phyloP scores from a whole-genome alignment of 2,329 filamentous ascomycete genomes.

The Sporothrix phasma region DNA sequence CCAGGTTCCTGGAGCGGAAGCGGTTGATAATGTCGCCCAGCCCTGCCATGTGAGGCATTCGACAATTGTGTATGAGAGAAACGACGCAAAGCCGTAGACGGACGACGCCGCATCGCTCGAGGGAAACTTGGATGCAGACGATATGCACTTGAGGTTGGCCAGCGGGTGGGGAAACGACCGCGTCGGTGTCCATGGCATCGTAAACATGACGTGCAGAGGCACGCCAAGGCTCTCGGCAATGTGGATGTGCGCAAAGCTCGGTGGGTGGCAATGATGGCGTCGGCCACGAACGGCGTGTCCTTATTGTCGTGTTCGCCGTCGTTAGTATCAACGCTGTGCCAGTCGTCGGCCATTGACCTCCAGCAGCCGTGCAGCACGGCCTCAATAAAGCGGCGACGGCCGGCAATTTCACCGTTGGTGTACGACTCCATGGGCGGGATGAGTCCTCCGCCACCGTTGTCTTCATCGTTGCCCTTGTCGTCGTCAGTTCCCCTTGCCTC shows the following conservation, averaged over 20 bases:
- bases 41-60: conserved; percentile 89
- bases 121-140: not conserved
- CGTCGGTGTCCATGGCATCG: conserved; percentile 43
- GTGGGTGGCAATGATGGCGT: conserved; percentile 54
- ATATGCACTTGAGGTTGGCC: conserved; percentile 49
- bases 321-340: not conserved
- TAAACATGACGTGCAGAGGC: conserved; percentile 67
- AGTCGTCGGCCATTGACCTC: conserved; percentile 43
- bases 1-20: conserved; percentile 39
- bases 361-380: conserved; percentile 78
- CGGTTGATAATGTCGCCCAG: conserved; percentile 68
- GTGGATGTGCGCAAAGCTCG: conserved; percentile 56
- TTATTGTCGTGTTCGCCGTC: not conserved
- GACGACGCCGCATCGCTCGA: not conserved
- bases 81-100: conserved; percentile 32
- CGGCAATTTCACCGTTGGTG: conserved; percentile 65
- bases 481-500: not conserved
- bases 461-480: not conserved
- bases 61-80: conserved; percentile 67
- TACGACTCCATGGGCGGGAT: conserved; percentile 75
- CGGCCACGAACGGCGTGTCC: conserved; percentile 47
- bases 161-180: conserved; percentile 66
- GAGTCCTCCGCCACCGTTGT: conserved; percentile 41
- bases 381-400: conserved; percentile 62
- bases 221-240: conserved; percentile 55